Conservation (phyloP, 1,284 basidiomycete genomes). For the Pyrrhoderma lamaoense region DNA sequence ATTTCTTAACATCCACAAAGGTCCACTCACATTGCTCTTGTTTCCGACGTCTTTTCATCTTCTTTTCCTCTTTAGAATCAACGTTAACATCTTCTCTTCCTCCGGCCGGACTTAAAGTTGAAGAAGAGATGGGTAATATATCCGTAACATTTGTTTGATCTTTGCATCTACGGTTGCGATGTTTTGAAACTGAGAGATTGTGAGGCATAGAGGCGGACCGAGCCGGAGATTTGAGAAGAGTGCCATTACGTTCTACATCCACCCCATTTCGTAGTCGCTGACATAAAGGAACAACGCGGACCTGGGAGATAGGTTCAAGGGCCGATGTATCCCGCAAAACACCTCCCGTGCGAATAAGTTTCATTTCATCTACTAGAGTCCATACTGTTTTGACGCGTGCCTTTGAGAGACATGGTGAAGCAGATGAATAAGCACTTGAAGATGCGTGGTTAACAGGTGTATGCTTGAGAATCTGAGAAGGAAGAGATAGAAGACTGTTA, state of each 20-base stretch:
- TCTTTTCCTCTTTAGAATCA: background rate
- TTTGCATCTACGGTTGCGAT: too few relatives aligned
- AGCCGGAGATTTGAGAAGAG: background rate
- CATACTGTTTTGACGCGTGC: constrained; percentile 13
- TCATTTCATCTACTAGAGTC: constrained; percentile 17
- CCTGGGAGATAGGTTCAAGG: constrained; percentile 10
- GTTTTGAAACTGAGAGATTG: background rate
- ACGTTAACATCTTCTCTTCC: background rate
- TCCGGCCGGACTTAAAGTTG: background rate
- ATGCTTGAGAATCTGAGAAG: constrained; percentile 11
- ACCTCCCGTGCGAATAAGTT: constrained; percentile 12
- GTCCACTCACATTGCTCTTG: constrained; percentile 8
- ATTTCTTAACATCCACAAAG: constrained; percentile 9
- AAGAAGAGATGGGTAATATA: constrained; percentile 1
- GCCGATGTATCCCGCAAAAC: constrained; percentile 3
- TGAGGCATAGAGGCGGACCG: constrained; percentile 12
- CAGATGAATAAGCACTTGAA: background rate
- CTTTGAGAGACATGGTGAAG: constrained; percentile 15
- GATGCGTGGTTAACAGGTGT: constrained; percentile 1
- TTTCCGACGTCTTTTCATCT: background rate
- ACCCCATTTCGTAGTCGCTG: constrained; percentile 12
- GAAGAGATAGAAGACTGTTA: background rate
- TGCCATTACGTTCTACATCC: background rate
- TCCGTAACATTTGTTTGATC: background rate
- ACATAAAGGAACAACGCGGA: constrained; percentile 12